Base-by-base conservation (phyloP, 805 yeast genomes). In the Ogataea salicorniae region DNA sequence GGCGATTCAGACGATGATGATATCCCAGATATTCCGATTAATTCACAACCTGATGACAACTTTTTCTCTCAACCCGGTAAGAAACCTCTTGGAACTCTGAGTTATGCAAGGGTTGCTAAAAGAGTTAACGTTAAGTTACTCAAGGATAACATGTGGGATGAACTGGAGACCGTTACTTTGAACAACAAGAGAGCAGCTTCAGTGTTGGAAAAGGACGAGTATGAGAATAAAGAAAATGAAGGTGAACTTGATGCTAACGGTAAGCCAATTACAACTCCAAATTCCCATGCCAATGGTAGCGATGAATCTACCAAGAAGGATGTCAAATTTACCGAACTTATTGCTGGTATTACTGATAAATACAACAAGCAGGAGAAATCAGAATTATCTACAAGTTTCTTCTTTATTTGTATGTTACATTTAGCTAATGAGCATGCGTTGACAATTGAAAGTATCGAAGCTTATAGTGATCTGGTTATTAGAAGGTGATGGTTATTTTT, bases 381-480 rank as follows among this genome's bases (percentile, higher is more conserved):
- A 18, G 78, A 75, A 43, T 56, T 75, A 31, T 73, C 78, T 2
- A 75, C 79, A 3, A 73, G 79, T 64, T 75, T 72, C 54, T 74
- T 76, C 48, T 75, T 75, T 52, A 75, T 75, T 45, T 75, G 79
- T 52, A 59, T 75, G 46, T 57, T 75, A 26, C 80, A 75, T 54
- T 63, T 75, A 55, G 79, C 79, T 2, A 75, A 75, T 54, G 79
- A 75, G 53, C 71, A 75, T 53, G 75, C 76, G 5, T 58, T 75
- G 36, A 58, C 66, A 7, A 63, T 75, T 29, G 67, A 67, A 42
- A 63, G 67, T 41, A 69, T 59, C 37, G 57, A 56, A 6, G 64
- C 62, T 37, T 59, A 66, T 52, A 62, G 67, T 22, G 79, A 75
- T 54, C 58, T 75, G 38, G 45, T 63, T 17, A 68, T 68, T 13